Conservation (phyloP, 208 protist genomes). For the Herpetomonas muscarum region DNA sequence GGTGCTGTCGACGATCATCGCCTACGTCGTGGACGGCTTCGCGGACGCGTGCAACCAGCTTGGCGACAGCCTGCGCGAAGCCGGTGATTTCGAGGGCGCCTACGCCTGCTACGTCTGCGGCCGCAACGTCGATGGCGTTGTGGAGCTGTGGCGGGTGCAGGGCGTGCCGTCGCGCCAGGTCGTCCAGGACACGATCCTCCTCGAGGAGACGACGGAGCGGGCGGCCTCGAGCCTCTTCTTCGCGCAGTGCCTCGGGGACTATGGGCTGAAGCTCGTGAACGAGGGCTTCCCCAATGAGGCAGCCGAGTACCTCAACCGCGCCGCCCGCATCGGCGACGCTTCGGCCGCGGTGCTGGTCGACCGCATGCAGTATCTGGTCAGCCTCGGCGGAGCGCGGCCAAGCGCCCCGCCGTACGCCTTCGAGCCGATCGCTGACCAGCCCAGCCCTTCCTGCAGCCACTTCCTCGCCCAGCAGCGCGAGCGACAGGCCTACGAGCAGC, state of each 20-base stretch:
- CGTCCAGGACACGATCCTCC: constrained; percentile 52
- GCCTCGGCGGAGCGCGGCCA: constrained; percentile 13
- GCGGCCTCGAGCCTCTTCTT: constrained; percentile 34
- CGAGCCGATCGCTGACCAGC: constrained; percentile 44
- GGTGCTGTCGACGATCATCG: constrained; percentile 63
- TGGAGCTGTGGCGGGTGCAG: constrained; percentile 54
- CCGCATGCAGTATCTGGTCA: constrained; percentile 47
- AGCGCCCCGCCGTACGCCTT: constrained; percentile 30
- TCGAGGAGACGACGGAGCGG: constrained; percentile 62
- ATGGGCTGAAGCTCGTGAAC: constrained; percentile 42
- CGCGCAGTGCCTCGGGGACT: constrained; percentile 51
- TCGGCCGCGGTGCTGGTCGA: constrained; percentile 58
- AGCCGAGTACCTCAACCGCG: constrained; percentile 46
- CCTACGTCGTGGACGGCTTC: constrained; percentile 70
- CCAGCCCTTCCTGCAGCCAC: constrained; percentile 34
- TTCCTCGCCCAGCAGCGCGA: constrained; percentile 36
- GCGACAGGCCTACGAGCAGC: constrained; percentile 16
- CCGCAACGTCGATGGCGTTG: constrained; percentile 65
- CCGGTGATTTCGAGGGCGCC: constrained; percentile 59
- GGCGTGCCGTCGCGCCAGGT: constrained; percentile 36
- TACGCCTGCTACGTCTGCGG: constrained; percentile 74
- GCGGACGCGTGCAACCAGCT: constrained; percentile 58
- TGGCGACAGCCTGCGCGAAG: constrained; percentile 36
- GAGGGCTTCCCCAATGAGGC: constrained; percentile 45
- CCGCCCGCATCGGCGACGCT: constrained; percentile 46